Percentiles rank a stretch among this genome's conserved stretches.
Evolutionary conservation across 176 grass and related monocot genomes (phyloP).

Genomic region (Eragrostis curvula): DNA sequence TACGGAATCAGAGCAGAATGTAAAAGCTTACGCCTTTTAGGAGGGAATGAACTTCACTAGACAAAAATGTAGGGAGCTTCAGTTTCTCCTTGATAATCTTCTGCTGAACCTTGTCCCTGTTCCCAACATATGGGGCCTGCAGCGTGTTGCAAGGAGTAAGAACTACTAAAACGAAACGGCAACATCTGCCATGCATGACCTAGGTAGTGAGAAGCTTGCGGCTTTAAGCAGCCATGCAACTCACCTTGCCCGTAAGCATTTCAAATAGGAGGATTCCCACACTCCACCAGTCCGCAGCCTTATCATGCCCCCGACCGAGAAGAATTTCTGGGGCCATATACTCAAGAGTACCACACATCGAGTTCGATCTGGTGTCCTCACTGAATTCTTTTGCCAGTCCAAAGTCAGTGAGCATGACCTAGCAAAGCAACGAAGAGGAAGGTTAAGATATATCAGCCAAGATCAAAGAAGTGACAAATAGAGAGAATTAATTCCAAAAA

Average conservation of each 20-base stretch:
- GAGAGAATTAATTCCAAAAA: neutral
- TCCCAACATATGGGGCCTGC: conserved; percentile 84
- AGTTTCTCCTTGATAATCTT: conserved; percentile 91
- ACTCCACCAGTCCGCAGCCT: conserved; percentile 99
- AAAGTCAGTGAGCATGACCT: conserved; percentile 98
- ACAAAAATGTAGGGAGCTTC: conserved; percentile 85
- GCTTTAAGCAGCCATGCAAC: neutral
- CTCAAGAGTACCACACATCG: conserved; percentile 89
- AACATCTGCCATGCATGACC: neutral
- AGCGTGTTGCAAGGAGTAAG: conserved; percentile 17
- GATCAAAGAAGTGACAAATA: neutral
- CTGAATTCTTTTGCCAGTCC: conserved; percentile 90
- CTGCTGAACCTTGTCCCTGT: conserved; percentile 85
- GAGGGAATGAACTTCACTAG: conserved; percentile 93
- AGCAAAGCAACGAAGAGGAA: neutral
- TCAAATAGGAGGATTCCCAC: conserved; percentile 95
- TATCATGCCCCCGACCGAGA: conserved; percentile 83
- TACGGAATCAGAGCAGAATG: neutral
- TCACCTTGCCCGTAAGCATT: conserved; percentile 98
- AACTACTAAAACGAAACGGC: conserved; percentile 8
- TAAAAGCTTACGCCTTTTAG: conserved; percentile 87
- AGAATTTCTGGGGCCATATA: conserved; percentile 99
- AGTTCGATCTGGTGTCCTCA: conserved; percentile 91
- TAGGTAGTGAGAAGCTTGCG: neutral
- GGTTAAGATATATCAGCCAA: conserved; percentile 18